Evolutionary conservation across 202 grass and related monocot genomes (phyloP).

Genomic region (Miscanthus sacchariflorus): DNA sequence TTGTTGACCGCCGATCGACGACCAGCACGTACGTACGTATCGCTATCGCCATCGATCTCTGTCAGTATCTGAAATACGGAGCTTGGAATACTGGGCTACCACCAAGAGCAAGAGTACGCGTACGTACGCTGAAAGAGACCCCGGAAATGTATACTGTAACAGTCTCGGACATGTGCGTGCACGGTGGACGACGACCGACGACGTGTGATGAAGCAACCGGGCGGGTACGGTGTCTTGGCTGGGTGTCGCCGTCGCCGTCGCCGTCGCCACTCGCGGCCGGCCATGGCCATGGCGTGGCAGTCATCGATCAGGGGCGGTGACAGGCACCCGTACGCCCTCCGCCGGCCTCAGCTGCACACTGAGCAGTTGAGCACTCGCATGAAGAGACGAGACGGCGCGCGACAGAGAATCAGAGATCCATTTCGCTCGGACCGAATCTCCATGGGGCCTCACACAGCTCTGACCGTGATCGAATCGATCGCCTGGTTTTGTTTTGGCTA

Average conservation of each 20-base stretch:
- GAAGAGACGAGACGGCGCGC: not conserved
- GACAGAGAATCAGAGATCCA: too few species aligned
- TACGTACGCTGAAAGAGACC: not conserved
- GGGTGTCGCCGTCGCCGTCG: conserved; percentile 6
- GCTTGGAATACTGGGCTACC: not conserved
- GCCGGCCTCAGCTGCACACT: not conserved
- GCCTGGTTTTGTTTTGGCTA: too few species aligned
- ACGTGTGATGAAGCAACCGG: not conserved
- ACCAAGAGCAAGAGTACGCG: not conserved
- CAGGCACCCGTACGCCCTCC: not conserved
- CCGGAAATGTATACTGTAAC: conserved; percentile 8
- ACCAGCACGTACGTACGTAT: not conserved
- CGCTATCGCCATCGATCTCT: not conserved
- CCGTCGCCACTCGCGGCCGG: not conserved
- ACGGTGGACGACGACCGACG: not conserved
- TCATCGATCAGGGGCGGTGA: conserved; percentile 8
- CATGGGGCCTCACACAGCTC: too few species aligned
- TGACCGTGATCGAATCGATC: too few species aligned
- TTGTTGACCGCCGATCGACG: conserved; percentile 22
- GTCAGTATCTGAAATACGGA: too few species aligned
- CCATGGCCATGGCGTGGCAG: not conserved
- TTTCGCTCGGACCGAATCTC: not conserved
- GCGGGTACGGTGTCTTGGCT: not conserved
- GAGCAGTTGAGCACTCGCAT: conserved; percentile 6
- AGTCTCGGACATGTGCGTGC: conserved; percentile 15